Percentiles rank a stretch among this genome's conserved stretches.
Conservation (phyloP, 2,329 filamentous ascomycete genomes). For the Acephala macrosclerotiorum region DNA sequence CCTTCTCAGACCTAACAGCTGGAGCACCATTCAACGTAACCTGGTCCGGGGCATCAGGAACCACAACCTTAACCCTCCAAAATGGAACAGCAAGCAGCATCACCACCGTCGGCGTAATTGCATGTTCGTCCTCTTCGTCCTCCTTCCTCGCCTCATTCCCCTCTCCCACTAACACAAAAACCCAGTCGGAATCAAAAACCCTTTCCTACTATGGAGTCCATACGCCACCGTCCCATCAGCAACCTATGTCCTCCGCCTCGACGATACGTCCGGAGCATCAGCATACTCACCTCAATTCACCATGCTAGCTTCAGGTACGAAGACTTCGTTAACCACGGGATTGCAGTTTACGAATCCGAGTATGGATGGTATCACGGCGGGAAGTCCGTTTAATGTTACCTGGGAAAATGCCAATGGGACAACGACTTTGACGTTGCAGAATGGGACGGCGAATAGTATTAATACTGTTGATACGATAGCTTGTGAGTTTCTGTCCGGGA, state of each 20-base stretch:
- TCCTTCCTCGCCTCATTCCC: neutral
- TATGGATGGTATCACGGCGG: conserved; percentile 13
- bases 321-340: neutral
- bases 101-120: conserved; percentile 9
- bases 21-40: conserved; percentile 20
- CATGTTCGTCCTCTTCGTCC: conserved; percentile 17
- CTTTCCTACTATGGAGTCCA: conserved; percentile 15
- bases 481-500: conserved; percentile 19
- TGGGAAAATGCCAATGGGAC: conserved; percentile 18
- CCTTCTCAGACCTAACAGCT: conserved; percentile 16
- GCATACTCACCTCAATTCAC: conserved; percentile 11
- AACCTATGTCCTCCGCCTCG: conserved; percentile 15
- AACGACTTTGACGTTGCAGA: conserved; percentile 13
- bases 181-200: conserved; percentile 8
- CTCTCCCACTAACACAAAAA: neutral
- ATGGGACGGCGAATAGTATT: conserved; percentile 12
- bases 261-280: conserved; percentile 18
- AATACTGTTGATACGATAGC: conserved; percentile 17
- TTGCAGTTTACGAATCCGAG: conserved; percentile 20
- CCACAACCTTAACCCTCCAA: conserved; percentile 17
- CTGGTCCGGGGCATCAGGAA: conserved; percentile 22
- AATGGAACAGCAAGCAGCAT: conserved; percentile 14
- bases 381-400: conserved; percentile 19
- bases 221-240: conserved; percentile 15
- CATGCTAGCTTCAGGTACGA: conserved; percentile 14